phyloP scores from a whole-genome alignment of 805 yeast genomes.

The Lipomyces sp. region DNA sequence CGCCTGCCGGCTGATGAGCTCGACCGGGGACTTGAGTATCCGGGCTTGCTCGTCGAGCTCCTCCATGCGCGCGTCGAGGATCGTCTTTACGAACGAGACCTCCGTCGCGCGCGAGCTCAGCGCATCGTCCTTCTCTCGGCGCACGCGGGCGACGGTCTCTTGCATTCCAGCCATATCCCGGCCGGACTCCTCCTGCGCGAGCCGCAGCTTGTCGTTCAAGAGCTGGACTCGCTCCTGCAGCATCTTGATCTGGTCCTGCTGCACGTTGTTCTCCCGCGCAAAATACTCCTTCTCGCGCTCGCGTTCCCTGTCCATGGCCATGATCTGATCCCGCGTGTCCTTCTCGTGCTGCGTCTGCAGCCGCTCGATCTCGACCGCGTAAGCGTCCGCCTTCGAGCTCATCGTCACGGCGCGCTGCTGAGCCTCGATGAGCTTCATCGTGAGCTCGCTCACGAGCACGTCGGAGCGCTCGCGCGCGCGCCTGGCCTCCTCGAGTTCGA shows the following conservation, averaged over 20 bases:
- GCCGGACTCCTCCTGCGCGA: conserved; percentile 3
- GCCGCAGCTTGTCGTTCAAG: conserved; percentile 14
- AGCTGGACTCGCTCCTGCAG: conserved; percentile 17
- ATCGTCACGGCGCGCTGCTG: conserved; percentile 2
- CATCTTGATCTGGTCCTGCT: conserved; percentile 13
- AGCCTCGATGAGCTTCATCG: conserved; percentile 12
- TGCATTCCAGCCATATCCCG: conserved; percentile 2
- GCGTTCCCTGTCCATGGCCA: neutral
- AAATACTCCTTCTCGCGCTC: conserved; percentile 11
- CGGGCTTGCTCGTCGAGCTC: conserved; percentile 23
- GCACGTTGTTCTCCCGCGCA: conserved; percentile 13
- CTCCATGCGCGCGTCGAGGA: conserved; percentile 14
- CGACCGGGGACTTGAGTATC: conserved; percentile 2
- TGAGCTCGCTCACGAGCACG: conserved; percentile 7
- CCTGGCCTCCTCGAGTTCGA: conserved; percentile 16
- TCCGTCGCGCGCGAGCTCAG: conserved; percentile 18
- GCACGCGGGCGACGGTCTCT: neutral
- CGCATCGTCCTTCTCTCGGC: conserved; percentile 16
- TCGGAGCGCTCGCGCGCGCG: conserved; percentile 14
- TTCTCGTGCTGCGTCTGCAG: conserved; percentile 6
- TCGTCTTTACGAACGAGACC: conserved; percentile 20
- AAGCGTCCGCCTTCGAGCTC: conserved; percentile 9
- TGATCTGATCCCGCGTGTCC: conserved; percentile 12
- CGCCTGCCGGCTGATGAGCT: neutral
- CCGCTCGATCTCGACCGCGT: conserved; percentile 7